Percentiles rank a stretch among this genome's conserved stretches.
Conservation (phyloP, 139 green algal species). For the Volvox reticuliferus region DNA sequence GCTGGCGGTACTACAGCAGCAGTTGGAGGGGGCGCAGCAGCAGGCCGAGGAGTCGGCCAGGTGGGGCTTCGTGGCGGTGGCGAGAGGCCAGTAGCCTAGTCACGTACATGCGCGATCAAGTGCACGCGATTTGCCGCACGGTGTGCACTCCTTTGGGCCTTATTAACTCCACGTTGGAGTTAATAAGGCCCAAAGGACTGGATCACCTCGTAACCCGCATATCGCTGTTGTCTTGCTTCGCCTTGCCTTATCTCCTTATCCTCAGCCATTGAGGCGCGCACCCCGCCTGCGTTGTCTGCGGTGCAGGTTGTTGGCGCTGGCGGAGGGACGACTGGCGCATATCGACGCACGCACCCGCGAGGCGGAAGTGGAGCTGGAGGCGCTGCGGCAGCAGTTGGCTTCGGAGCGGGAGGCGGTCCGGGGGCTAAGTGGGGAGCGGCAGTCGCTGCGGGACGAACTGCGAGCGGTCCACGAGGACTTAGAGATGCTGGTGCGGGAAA, state of each 20-base stretch:
- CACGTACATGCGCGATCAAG: too few relatives aligned
- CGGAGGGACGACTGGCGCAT: conserved; percentile 68
- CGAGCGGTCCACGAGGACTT: conserved; percentile 72
- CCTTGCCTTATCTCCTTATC: too few relatives aligned
- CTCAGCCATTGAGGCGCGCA: not conserved
- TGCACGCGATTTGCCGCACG: too few relatives aligned
- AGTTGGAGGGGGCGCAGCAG: conserved; percentile 55
- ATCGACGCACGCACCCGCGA: conserved; percentile 52
- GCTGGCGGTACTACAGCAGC: conserved; percentile 44
- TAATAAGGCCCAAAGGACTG: too few relatives aligned
- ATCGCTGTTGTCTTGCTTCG: too few relatives aligned
- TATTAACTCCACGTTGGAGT: too few relatives aligned
- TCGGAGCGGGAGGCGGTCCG: conserved; percentile 45
- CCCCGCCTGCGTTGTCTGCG: not conserved
- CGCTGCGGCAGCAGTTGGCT: conserved; percentile 57
- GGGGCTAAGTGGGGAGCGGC: conserved; percentile 42
- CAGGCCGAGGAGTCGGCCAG: conserved; percentile 25
- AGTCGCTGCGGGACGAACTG: conserved; percentile 67
- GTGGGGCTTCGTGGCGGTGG: not conserved
- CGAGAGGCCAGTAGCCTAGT: too few relatives aligned
- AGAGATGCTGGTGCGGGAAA: conserved; percentile 77
- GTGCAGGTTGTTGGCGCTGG: conserved; percentile 63
- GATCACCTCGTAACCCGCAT: too few relatives aligned
- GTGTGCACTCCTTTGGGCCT: too few relatives aligned
- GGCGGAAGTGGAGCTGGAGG: conserved; percentile 36